Conservation (phyloP, 2,329 filamentous ascomycete genomes). For the Colletotrichum simmondsii region DNA sequence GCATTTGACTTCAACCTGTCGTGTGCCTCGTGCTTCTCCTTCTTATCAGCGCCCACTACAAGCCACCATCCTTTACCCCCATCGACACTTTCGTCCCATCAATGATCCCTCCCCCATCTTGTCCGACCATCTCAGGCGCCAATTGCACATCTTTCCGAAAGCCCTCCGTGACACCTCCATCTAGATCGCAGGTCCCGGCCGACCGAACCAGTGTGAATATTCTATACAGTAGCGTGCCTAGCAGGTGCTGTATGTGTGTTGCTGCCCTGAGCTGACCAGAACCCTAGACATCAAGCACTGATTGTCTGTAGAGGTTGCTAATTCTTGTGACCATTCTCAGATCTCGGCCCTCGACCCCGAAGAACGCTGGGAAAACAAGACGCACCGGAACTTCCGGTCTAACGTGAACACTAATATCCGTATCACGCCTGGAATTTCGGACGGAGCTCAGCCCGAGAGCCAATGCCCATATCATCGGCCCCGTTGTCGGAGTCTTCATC, state of each 20-base stretch:
- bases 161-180: slow-evolving; percentile 17
- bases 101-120: background rate
- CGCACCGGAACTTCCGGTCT: background rate
- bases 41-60: slow-evolving; percentile 17
- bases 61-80: slow-evolving; percentile 20
- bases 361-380: background rate
- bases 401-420: background rate
- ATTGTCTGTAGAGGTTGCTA: background rate
- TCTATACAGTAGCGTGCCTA: background rate
- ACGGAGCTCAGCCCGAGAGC: background rate
- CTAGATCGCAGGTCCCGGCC: slow-evolving; percentile 4
- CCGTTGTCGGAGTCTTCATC: background rate
- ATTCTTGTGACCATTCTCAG: background rate
- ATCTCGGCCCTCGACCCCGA: background rate
- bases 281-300: background rate
- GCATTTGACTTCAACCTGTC: background rate
- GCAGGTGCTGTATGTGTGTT: background rate
- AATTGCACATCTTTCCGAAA: slow-evolving; percentile 4
- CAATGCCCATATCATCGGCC: background rate
- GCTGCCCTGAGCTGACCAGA: background rate
- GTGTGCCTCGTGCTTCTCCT: slow-evolving; percentile 4
- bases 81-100: slow-evolving; percentile 13
- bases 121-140: background rate
- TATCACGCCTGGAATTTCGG: background rate
- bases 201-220: background rate